These are phyloP conservation scores for Chlorella ohadii DNA, from an alignment of 139 green algal genomes.

Conservation along the genomic window DNA sequence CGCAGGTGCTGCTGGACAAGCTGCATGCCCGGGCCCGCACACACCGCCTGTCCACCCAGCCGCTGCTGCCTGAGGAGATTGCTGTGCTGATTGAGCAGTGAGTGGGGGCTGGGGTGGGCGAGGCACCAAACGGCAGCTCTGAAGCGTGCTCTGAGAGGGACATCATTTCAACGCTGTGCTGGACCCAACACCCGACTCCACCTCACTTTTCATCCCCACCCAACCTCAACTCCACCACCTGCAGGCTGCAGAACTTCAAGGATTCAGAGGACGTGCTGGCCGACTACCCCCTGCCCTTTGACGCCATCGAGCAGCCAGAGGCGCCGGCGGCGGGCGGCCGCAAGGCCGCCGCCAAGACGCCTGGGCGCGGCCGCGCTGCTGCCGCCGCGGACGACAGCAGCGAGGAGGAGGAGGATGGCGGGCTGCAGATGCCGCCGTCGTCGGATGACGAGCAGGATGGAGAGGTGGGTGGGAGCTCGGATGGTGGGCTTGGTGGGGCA, in stretches of 20 bases:
- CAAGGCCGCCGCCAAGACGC: constrained; percentile 22
- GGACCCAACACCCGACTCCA: too few relatives aligned
- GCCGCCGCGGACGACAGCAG: not conserved
- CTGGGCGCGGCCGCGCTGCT: not conserved
- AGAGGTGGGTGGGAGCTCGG: not conserved
- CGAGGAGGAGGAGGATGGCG: not conserved
- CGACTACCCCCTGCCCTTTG: constrained; percentile 27
- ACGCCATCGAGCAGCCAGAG: not conserved
- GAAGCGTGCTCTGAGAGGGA: too few relatives aligned
- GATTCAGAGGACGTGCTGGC: not conserved
- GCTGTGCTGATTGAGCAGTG: constrained; percentile 7
- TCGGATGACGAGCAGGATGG: constrained; percentile 6
- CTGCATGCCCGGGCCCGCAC: not conserved
- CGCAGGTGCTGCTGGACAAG: constrained; percentile 2
- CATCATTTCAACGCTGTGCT: too few relatives aligned
- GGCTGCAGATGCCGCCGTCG: constrained; percentile 14
- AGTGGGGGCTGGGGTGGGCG: not conserved
- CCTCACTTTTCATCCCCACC: too few relatives aligned
- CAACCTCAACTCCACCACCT: too few relatives aligned
- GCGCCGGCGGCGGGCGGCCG: not conserved
- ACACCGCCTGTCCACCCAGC: not conserved
- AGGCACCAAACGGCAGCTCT: too few relatives aligned
- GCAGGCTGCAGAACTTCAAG: constrained; percentile 4
- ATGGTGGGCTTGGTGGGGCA: too few relatives aligned
- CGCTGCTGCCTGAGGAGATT: constrained; percentile 16